Evolutionary conservation across 108 stramenopile genomes (phyloP).

Genomic region (Cylindrotheca fusiformis): DNA sequence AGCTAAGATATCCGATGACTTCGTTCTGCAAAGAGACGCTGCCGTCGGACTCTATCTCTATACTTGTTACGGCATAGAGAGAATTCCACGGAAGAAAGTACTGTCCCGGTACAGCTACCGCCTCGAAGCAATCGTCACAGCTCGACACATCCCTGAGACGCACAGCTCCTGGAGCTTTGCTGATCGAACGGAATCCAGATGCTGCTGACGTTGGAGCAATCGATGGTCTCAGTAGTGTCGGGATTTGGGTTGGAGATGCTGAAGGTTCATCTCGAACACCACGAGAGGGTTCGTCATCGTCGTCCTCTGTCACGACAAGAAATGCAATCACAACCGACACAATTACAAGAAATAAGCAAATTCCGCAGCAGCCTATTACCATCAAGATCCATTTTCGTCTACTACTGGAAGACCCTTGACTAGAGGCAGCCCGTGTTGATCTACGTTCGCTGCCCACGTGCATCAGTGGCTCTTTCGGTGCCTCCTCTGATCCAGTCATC

Average conservation of each 20-base stretch:
- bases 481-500: too few species aligned
- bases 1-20: neutral
- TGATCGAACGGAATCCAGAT: neutral
- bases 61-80: too few species aligned
- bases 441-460: too few species aligned
- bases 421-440: too few species aligned
- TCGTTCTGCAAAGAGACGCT: too few species aligned
- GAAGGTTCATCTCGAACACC: neutral
- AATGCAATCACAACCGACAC: neutral
- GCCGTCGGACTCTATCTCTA: too few species aligned
- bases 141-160: neutral
- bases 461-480: too few species aligned
- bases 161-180: neutral
- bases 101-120: neutral
- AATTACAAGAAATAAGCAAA: neutral
- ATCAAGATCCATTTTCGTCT: too few species aligned
- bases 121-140: neutral
- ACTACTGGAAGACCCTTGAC: too few species aligned
- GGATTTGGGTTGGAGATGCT: neutral
- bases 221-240: neutral
- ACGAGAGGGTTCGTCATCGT: neutral
- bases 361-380: too few species aligned
- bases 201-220: neutral
- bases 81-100: too few species aligned
- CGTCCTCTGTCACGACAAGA: neutral